Conservation (phyloP, 345 rosid species). For the Arabidopsis thaliana region DNA sequence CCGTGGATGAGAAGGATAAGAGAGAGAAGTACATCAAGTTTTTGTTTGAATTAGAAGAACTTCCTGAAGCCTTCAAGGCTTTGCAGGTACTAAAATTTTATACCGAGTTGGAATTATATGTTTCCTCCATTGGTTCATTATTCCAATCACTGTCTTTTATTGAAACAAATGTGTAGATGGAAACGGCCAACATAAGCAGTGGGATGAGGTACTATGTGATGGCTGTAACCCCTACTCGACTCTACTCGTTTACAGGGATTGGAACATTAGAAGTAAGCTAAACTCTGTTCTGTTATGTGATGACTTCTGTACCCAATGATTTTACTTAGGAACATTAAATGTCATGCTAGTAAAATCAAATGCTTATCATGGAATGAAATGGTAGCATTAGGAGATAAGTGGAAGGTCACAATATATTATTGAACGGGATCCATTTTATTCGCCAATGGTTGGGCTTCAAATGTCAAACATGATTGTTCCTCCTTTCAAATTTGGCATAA, state of each 20-base stretch:
- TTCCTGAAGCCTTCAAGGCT: conserved; percentile 92
- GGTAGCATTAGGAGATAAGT: conserved; percentile 15
- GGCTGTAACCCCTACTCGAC: conserved; percentile 98
- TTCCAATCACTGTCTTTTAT: conserved; percentile 19
- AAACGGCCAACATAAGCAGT: conserved; percentile 69
- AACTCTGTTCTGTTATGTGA: conserved; percentile 30
- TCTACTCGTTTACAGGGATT: conserved; percentile 94
- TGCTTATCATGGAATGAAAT: conserved; percentile 18
- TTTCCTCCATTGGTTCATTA: background rate
- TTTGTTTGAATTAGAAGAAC: conserved; percentile 76
- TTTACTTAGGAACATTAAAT: conserved; percentile 10
- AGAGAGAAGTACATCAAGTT: conserved; percentile 88
- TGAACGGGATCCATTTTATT: conserved; percentile 4
- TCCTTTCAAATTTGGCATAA: background rate
- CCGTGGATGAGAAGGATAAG: conserved; percentile 98
- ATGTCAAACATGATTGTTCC: conserved; percentile 18
- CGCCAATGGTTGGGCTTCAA: conserved; percentile 10
- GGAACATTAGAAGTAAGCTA: conserved; percentile 85
- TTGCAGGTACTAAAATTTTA: conserved; percentile 65
- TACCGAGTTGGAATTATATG: background rate
- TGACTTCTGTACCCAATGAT: background rate
- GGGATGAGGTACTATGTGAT: conserved; percentile 96
- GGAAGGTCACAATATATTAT: conserved; percentile 15
- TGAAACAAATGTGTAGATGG: conserved; percentile 67
- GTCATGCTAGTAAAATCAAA: conserved; percentile 13